These are phyloP conservation scores for Raphanus sativus DNA, from an alignment of 345 rosid genomes.

Conservation along the genomic window DNA sequence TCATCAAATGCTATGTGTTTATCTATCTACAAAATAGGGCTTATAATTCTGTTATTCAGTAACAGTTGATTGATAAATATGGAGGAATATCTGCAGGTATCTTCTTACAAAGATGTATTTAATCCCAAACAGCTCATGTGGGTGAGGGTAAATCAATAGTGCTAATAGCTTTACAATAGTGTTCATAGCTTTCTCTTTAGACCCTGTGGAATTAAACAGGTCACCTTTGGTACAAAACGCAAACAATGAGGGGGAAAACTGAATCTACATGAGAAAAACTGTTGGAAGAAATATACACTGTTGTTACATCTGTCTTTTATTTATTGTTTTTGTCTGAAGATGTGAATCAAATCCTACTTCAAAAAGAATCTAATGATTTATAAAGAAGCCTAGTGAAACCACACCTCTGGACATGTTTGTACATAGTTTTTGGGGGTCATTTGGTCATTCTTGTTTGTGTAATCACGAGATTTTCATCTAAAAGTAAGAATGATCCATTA, in stretches of 20 bases:
- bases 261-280: constrained; percentile 28
- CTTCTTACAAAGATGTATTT: neutral
- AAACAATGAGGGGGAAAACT: neutral
- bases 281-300: constrained; percentile 22
- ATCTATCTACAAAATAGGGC: neutral
- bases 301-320: constrained; percentile 7
- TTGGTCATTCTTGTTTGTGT: constrained; percentile 23
- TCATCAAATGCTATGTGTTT: constrained; percentile 12
- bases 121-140: neutral
- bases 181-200: neutral
- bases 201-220: neutral
- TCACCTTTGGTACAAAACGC: neutral
- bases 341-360: neutral
- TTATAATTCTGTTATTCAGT: constrained; percentile 21
- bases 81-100: neutral
- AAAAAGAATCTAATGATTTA: neutral
- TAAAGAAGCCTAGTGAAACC: neutral
- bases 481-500: constrained; percentile 21
- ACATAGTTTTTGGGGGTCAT: neutral
- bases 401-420: constrained; percentile 4
- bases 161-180: neutral
- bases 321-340: constrained; percentile 16
- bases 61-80: constrained; percentile 1
- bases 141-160: neutral
- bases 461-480: constrained; percentile 19